These are phyloP conservation scores for Chlorella vulgaris DNA, from an alignment of 139 green algal species.

Conservation along the genomic window DNA sequence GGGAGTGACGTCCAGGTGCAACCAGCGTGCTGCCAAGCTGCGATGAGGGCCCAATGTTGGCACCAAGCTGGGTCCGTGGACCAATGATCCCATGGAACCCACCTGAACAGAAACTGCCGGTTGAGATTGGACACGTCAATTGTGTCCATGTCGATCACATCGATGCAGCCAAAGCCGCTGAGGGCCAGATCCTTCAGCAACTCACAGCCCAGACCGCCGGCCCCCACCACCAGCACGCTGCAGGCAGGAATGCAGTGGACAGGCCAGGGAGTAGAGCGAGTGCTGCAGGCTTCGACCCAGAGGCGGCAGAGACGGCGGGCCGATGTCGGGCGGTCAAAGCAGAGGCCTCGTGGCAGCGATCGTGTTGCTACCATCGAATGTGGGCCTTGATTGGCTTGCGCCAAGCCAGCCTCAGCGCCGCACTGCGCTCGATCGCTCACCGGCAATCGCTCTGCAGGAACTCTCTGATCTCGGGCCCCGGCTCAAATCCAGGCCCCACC, in stretches of 20 bases:
- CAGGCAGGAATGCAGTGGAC: background rate
- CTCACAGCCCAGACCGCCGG: conserved; percentile 98
- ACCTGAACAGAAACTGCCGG: conserved; percentile 98
- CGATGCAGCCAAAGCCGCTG: conserved; percentile 94
- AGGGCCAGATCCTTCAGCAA: conserved; percentile 98
- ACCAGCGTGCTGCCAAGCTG: no score
- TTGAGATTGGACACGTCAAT: conserved; percentile 99
- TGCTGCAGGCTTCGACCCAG: background rate
- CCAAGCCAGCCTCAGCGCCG: background rate
- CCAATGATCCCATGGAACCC: background rate
- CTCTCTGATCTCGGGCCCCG: conserved; percentile 65
- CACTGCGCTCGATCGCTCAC: no score
- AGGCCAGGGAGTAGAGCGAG: background rate
- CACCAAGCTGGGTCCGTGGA: no score
- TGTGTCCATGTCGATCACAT: conserved; percentile 99
- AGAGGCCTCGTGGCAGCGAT: no score
- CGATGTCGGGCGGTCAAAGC: no score
- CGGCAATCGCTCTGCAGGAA: conserved; percentile 71
- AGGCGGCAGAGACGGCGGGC: no score
- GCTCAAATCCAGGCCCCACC: conserved; percentile 88
- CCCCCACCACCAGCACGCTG: conserved; percentile 90
- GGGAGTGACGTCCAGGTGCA: no score
- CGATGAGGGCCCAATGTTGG: no score
- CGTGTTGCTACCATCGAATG: background rate
- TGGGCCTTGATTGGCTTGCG: background rate